These are phyloP conservation scores for Lonicera japonica DNA, from an alignment of 129 eudicot species.

Conservation along the genomic window DNA sequence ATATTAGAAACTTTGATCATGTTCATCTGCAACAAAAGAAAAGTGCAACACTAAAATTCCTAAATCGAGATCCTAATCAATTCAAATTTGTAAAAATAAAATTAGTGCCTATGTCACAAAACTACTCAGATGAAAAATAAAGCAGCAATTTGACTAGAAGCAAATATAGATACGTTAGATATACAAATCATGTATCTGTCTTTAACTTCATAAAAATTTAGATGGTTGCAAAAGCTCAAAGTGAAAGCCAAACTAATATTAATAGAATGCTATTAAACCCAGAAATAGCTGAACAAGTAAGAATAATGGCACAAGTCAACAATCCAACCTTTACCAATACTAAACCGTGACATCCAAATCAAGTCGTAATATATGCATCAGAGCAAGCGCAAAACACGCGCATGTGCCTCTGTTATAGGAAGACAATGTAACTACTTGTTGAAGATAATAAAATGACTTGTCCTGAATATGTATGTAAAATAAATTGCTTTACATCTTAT, in stretches of 20 bases:
- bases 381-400: too few species aligned
- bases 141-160: neutral
- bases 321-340: too few species aligned
- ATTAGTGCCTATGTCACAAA: neutral
- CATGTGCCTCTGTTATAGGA: too few species aligned
- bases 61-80: conserved; percentile 1
- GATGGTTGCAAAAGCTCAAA: too few species aligned
- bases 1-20: conserved; percentile 94
- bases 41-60: conserved; percentile 8
- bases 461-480: neutral
- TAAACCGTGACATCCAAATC: too few species aligned
- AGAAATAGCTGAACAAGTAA: too few species aligned
- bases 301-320: too few species aligned
- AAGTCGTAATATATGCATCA: too few species aligned
- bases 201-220: too few species aligned
- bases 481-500: neutral
- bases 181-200: neutral
- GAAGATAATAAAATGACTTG: neutral
- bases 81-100: neutral
- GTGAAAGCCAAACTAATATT: too few species aligned
- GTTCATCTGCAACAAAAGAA: conserved; percentile 69
- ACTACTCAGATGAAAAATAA: neutral
- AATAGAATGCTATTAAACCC: too few species aligned
- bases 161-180: neutral
- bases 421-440: neutral